These are phyloP conservation scores for Candida anutae DNA, from an alignment of 1,139 yeast species.

Conservation along the genomic window DNA sequence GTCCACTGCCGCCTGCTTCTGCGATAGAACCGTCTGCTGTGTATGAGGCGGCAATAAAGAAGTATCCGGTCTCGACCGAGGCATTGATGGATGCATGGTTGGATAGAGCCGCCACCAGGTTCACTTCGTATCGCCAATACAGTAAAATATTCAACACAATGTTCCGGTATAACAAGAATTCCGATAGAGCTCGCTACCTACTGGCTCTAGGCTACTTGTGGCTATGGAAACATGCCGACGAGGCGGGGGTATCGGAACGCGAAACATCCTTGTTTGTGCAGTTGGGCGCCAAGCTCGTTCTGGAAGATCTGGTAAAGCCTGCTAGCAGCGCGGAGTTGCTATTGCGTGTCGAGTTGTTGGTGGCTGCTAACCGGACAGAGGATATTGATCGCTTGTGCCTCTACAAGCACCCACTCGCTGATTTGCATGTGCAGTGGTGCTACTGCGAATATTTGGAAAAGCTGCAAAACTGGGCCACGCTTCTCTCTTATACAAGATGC, in stretches of 20 bases:
- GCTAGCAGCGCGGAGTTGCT: constrained; percentile 51
- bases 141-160: constrained; percentile 8
- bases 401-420: constrained; percentile 30
- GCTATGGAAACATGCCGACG: constrained; percentile 3
- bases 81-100: constrained; percentile 42
- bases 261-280: constrained; percentile 43
- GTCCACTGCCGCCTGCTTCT: too few relatives aligned
- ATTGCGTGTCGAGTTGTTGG: constrained; percentile 42
- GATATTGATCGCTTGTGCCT: constrained; percentile 21
- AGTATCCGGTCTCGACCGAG: constrained; percentile 32
- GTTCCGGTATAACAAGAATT: constrained; percentile 4
- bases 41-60: constrained; percentile 51
- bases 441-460: constrained; percentile 39
- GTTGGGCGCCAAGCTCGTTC: constrained; percentile 47
- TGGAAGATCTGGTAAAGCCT: constrained; percentile 35
- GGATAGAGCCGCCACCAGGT: constrained; percentile 25
- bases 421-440: constrained; percentile 50
- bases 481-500: constrained; percentile 29
- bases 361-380: constrained; percentile 20
- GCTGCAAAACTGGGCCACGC: constrained; percentile 29
- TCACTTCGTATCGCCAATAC: constrained; percentile 17
- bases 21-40: constrained; percentile 31
- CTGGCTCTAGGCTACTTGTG: constrained; percentile 8
- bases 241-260: constrained; percentile 13
- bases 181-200: constrained; percentile 8